Evolutionary conservation across 2,329 filamentous ascomycete species (phyloP).

Genomic region (Alternaria arbusti): DNA sequence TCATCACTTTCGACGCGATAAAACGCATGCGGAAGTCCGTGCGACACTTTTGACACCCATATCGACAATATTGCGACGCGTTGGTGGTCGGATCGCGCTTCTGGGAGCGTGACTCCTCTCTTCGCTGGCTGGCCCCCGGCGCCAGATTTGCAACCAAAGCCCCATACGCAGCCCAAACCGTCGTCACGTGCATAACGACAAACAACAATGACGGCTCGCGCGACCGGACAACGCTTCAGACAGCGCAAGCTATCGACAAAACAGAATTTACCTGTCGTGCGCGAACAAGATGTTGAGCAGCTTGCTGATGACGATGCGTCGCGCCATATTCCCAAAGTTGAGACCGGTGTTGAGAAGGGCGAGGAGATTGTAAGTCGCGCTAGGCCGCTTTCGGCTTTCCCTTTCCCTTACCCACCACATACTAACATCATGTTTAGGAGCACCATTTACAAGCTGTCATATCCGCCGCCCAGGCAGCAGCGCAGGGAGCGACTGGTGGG

Average conservation of each 20-base stretch:
- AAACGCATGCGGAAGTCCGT: slow-evolving; percentile 24
- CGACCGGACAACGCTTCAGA: slow-evolving; percentile 67
- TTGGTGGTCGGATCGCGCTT: slow-evolving; percentile 29
- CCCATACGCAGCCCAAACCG: slow-evolving; percentile 11
- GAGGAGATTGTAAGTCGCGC: slow-evolving; percentile 88
- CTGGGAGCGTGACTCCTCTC: slow-evolving; percentile 23
- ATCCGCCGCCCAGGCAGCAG: slow-evolving; percentile 65
- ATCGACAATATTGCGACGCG: slow-evolving; percentile 37
- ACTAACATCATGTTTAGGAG: slow-evolving; percentile 66
- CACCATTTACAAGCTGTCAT: slow-evolving; percentile 91
- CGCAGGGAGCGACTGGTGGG: slow-evolving; percentile 57
- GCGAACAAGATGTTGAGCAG: slow-evolving; percentile 88
- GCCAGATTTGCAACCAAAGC: slow-evolving; percentile 26
- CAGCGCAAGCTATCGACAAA: slow-evolving; percentile 93
- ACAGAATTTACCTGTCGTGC: slow-evolving; percentile 83
- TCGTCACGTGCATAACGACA: slow-evolving; percentile 37
- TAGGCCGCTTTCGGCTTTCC: slow-evolving; percentile 38
- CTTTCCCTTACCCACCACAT: slow-evolving; percentile 7
- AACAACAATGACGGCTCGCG: slow-evolving; percentile 46
- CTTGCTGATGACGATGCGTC: slow-evolving; percentile 84
- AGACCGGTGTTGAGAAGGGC: slow-evolving; percentile 94
- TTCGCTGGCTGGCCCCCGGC: slow-evolving; percentile 21
- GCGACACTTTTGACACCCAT: slow-evolving; percentile 40
- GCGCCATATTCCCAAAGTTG: slow-evolving; percentile 81
- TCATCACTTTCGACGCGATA: slow-evolving; percentile 30